Percentiles rank a stretch among this genome's conserved stretches.
Conservation (phyloP, 2,329 filamentous ascomycete species). For the Alternaria solani region DNA sequence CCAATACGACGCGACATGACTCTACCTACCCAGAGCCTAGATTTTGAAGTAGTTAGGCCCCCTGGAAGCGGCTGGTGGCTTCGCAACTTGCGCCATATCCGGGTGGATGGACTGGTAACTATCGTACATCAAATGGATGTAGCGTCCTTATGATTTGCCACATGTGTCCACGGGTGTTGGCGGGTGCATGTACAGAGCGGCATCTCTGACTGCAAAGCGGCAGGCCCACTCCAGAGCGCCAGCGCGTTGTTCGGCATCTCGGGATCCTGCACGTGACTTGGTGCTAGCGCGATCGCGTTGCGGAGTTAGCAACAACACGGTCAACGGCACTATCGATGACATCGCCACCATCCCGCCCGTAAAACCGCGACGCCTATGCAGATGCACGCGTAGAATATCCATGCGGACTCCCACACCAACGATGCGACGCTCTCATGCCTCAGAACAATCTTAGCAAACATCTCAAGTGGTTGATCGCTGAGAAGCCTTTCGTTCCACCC, state of each 20-base stretch:
- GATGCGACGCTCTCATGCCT: constrained; percentile 55
- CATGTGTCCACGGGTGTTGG: neutral
- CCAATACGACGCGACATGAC: constrained; percentile 4
- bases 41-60: neutral
- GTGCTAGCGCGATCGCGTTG: constrained; percentile 34
- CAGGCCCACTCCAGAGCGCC: neutral
- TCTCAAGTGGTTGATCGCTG: constrained; percentile 57
- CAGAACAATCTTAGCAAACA: constrained; percentile 59
- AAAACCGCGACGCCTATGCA: constrained; percentile 17
- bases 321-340: constrained; percentile 18
- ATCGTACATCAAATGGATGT: neutral
- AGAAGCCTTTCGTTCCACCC: constrained; percentile 56
- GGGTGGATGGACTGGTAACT: neutral
- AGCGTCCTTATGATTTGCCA: neutral
- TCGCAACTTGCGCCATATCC: neutral
- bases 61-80: constrained; percentile 8
- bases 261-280: constrained; percentile 36
- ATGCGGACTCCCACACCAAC: constrained; percentile 28
- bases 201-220: constrained; percentile 4
- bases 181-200: constrained; percentile 1
- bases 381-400: constrained; percentile 33
- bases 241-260: neutral
- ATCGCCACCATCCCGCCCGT: constrained; percentile 33
- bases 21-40: neutral
- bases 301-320: constrained; percentile 31